A percentile compares a stretch with the other conserved stretches of the same genome.
phyloP scores from a whole-genome alignment of 495 filamentous ascomycete genomes.

The Trichoderma parareesei region DNA sequence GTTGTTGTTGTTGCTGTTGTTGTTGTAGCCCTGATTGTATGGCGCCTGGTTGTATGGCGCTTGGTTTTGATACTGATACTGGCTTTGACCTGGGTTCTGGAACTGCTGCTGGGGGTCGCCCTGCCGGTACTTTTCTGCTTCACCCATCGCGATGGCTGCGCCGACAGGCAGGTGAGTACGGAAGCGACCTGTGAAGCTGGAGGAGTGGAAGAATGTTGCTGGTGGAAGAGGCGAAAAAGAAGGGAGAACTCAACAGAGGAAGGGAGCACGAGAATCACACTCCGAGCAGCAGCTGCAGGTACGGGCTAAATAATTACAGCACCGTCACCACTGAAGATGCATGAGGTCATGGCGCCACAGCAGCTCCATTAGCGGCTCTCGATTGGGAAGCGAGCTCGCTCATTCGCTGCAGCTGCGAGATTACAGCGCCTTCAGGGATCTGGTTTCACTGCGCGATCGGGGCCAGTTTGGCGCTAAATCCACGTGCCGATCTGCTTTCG shows the following conservation, averaged over 20 bases:
- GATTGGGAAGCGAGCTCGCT: not conserved
- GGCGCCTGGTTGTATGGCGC: constrained; percentile 10
- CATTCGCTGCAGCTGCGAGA: not conserved
- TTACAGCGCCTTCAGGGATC: not conserved
- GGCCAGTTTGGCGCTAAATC: not conserved
- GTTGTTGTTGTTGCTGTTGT: constrained; percentile 15
- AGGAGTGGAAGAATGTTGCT: not conserved
- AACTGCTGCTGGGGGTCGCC: constrained; percentile 5
- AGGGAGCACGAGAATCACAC: not conserved
- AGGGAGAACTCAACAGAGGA: not conserved
- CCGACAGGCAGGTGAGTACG: too few relatives aligned
- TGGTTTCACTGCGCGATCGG: not conserved
- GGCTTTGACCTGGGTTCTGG: not conserved
- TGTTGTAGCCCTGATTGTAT: constrained; percentile 11
- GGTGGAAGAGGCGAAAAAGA: not conserved
- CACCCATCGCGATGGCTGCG: constrained; percentile 2
- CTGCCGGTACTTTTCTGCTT: constrained; percentile 10
- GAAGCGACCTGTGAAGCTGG: not conserved
- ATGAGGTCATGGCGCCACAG: constrained; percentile 5
- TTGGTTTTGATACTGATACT: constrained; percentile 17
- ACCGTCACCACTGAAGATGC: not conserved
- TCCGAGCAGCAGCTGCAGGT: not conserved
- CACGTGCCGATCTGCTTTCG: not conserved
- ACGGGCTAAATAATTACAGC: not conserved
- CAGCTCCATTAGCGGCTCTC: not conserved